Evolutionary conservation across 23 red algal genomes (phyloP).

Genomic region (Cyanidium caldarium): DNA sequence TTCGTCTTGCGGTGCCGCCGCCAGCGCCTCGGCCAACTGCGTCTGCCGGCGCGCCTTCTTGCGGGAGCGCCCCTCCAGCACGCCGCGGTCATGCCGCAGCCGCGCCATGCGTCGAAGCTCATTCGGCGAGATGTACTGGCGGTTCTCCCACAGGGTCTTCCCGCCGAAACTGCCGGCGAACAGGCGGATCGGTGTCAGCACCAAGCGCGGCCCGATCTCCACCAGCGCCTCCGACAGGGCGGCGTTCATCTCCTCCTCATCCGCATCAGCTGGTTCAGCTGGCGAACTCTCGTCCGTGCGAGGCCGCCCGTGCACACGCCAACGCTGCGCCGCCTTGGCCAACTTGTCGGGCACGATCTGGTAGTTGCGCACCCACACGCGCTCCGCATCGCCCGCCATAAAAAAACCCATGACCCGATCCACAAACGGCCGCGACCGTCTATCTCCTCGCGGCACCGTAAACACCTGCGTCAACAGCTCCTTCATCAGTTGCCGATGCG

Average conservation of each 20-base stretch:
- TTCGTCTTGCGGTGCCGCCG: not conserved
- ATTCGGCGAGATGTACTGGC: conserved; percentile 62
- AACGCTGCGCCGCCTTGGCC: not conserved
- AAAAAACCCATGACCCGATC: conserved; percentile 73
- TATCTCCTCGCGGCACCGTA: conserved; percentile 31
- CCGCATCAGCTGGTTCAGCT: no score
- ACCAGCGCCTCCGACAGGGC: conserved; percentile 36
- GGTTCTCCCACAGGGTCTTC: conserved; percentile 67
- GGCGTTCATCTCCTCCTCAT: conserved; percentile 12
- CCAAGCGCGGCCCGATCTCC: conserved; percentile 91
- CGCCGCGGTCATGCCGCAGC: conserved; percentile 9
- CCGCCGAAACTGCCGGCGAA: conserved; percentile 63
- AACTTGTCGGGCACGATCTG: conserved; percentile 39
- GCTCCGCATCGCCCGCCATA: conserved; percentile 28
- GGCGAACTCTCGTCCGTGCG: no score
- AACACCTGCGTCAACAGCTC: conserved; percentile 61
- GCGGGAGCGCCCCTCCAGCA: not conserved
- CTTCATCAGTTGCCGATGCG: conserved; percentile 30
- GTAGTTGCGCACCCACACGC: conserved; percentile 94
- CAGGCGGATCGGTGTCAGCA: conserved; percentile 72
- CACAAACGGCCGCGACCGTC: conserved; percentile 69
- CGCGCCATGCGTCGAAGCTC: conserved; percentile 50
- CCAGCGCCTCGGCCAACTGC: not conserved
- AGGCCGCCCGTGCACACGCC: not conserved
- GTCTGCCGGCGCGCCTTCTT: not conserved